phyloP scores from a whole-genome alignment of 805 yeast genomes.

The Kazachstania psychrophila region DNA sequence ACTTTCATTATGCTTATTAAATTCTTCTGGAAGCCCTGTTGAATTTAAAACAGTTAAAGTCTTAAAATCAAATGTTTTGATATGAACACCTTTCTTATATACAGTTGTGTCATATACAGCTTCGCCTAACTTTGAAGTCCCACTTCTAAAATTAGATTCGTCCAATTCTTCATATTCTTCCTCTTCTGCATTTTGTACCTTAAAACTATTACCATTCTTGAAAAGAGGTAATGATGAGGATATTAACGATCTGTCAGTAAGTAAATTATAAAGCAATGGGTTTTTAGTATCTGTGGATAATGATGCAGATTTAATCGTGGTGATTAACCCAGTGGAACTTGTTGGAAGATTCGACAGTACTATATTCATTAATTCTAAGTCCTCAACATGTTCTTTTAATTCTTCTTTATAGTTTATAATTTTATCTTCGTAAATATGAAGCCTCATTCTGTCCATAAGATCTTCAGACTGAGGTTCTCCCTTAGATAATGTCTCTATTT shows the following conservation, averaged over 20 bases:
- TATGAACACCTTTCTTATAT: constrained; percentile 58
- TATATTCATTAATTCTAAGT: constrained; percentile 55
- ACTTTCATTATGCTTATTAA: neutral
- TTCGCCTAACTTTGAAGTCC: constrained; percentile 5
- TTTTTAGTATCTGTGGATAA: constrained; percentile 39
- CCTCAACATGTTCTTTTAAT: constrained; percentile 43
- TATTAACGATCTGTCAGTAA: constrained; percentile 84
- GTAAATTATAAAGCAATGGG: constrained; percentile 80
- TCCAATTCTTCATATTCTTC: constrained; percentile 11
- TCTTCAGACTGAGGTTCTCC: constrained; percentile 13
- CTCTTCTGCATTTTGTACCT: neutral
- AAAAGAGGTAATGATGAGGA: constrained; percentile 82
- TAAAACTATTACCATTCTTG: constrained; percentile 14
- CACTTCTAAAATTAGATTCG: neutral
- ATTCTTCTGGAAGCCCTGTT: constrained; percentile 21
- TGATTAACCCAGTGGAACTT: constrained; percentile 72
- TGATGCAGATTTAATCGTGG: constrained; percentile 73
- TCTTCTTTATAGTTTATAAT: constrained; percentile 21
- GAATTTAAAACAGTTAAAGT: constrained; percentile 17
- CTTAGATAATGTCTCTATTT: constrained; percentile 5
- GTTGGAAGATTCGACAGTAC: constrained; percentile 43
- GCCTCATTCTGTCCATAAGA: constrained; percentile 14
- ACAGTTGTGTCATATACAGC: constrained; percentile 53
- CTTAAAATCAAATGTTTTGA: constrained; percentile 22
- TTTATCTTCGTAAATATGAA: constrained; percentile 13